Evolutionary conservation across 176 grass and related monocot genomes (phyloP).

Genomic region (Oryza brachyantha): DNA sequence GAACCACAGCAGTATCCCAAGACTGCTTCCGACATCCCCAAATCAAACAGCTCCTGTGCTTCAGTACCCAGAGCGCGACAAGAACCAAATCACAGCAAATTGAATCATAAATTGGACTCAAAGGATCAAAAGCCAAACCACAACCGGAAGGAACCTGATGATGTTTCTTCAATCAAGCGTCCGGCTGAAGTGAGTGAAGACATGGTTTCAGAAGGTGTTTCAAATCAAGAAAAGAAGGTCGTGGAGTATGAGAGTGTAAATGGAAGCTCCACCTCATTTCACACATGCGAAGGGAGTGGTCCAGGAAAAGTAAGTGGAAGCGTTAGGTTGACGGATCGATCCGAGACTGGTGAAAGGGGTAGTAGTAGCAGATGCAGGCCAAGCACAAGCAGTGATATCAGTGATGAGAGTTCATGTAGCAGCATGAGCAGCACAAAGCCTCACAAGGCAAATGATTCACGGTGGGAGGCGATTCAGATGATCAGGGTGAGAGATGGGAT

Average conservation of each 20-base stretch:
- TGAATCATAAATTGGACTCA: neutral
- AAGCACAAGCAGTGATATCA: slow-evolving; percentile 56
- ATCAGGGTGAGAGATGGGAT: slow-evolving; percentile 39
- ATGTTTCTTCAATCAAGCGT: slow-evolving; percentile 12
- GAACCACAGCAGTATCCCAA: slow-evolving; percentile 16
- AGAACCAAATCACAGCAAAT: slow-evolving; percentile 15
- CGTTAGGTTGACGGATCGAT: slow-evolving; percentile 34
- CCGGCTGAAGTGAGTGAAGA: neutral
- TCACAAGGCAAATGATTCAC: slow-evolving; percentile 52
- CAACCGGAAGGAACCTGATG: slow-evolving; percentile 26
- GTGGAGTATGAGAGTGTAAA: slow-evolving; percentile 20
- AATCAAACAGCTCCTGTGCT: slow-evolving; percentile 8
- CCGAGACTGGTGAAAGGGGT: slow-evolving; percentile 30
- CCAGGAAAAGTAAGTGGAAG: slow-evolving; percentile 33
- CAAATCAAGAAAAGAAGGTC: slow-evolving; percentile 23
- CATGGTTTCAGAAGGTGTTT: neutral
- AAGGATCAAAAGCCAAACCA: slow-evolving; percentile 31
- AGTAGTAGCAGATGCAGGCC: slow-evolving; percentile 47
- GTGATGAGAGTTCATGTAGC: slow-evolving; percentile 57
- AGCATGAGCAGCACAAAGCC: slow-evolving; percentile 58
- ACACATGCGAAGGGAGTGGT: slow-evolving; percentile 27
- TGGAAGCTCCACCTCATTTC: slow-evolving; percentile 36
- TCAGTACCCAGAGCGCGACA: neutral
- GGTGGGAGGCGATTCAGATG: slow-evolving; percentile 52
- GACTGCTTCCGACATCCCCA: slow-evolving; percentile 24